These are phyloP conservation scores for Pleurotus tuoliensis DNA, from an alignment of 768 basidiomycete species.

Conservation along the genomic window DNA sequence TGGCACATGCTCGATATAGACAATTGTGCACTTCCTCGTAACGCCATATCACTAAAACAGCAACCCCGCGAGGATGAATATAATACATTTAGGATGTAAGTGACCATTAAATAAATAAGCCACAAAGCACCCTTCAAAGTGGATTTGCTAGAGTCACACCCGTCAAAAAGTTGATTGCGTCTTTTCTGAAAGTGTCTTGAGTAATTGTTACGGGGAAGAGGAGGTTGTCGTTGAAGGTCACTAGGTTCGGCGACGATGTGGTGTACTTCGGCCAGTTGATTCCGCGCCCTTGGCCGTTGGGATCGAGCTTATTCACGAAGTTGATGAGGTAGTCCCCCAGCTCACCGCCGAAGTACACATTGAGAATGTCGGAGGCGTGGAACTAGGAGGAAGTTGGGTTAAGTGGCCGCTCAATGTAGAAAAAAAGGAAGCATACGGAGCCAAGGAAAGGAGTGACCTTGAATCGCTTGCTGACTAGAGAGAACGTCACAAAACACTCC, in stretches of 20 bases:
- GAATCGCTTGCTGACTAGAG: conserved; percentile 2
- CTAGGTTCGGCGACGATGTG: background rate
- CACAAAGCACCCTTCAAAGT: background rate
- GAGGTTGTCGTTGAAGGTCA: conserved; percentile 5
- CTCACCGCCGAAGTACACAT: conserved; percentile 22
- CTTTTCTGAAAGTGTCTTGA: background rate
- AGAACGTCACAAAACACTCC: background rate
- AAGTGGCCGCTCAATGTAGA: background rate
- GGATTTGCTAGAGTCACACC: background rate
- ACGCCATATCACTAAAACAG: no score
- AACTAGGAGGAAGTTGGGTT: background rate
- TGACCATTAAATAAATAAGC: no score
- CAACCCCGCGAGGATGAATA: no score
- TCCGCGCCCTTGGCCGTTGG: conserved; percentile 12
- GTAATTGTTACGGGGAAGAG: background rate
- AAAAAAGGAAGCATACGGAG: background rate
- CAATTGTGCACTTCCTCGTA: no score
- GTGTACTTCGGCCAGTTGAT: conserved; percentile 30
- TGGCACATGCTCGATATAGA: no score
- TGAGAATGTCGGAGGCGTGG: background rate
- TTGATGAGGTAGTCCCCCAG: conserved; percentile 15
- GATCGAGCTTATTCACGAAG: conserved; percentile 5
- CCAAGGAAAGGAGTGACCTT: background rate
- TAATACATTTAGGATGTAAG: no score
- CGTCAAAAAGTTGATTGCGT: background rate